Base-by-base conservation (phyloP, 768 basidiomycete species). In the Pleurotus pulmonarius region DNA sequence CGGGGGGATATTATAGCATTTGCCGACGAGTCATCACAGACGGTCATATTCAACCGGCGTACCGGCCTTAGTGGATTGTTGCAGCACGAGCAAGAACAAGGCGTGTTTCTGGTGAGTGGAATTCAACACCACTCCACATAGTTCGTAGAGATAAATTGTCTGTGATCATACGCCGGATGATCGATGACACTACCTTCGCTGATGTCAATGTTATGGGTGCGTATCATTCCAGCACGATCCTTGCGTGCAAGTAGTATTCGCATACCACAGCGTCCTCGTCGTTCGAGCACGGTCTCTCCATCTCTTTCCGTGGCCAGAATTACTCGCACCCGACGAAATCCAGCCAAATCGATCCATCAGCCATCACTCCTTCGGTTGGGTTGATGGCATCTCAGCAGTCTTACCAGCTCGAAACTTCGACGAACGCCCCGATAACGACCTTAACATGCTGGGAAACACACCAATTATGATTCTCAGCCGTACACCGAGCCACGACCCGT, bases 351-450 rank as follows among this genome's bases (percentile, higher is more conserved):
- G 62, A 1, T 71, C 79, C 0, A 64, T 75, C 39, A 77, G 75
- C 1, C 63, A 61, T 2, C 77, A 82, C 59, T 80, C 82, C 2
- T 87, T 86, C 60, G 86, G 86, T 13, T 88, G 86, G 86, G 78
- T 86, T 12, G 87, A 88, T 53, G 81, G 82, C 6, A 73, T 84
- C 38, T 77, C 77, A 2, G 74, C 81, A 1, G 59, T 71, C 1
- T 59, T 66, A 56, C 60, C 55, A 9, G 48, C 48, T 15, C 48
- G 34, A 49, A 15, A 24, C 6, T 6, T 38, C 26, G 11, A 34
- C 54, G 47, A 39, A 45, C 55, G 60, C 53, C 22, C 55, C 43
- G 20, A 48, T 40, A 18, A n/a, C 40, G 45, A n/a, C 44, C 20
- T 20, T 3, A 16, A 44, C 12, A 13, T 37, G 24, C 24, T 48